These are phyloP conservation scores for Helminthosporium solani DNA, from an alignment of 2,329 filamentous ascomycete genomes.

Conservation along the genomic window DNA sequence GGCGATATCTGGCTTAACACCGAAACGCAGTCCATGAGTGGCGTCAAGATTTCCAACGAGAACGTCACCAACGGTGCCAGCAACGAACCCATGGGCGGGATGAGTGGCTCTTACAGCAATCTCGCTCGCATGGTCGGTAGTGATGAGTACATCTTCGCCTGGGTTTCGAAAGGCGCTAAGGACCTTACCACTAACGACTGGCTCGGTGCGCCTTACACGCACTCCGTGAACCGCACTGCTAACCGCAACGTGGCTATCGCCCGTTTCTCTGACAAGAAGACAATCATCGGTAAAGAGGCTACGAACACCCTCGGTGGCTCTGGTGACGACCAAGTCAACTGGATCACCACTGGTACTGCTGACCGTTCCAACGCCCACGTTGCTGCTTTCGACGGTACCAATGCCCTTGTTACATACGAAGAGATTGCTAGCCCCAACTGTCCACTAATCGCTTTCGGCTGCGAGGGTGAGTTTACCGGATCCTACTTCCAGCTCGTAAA, in stretches of 20 bases:
- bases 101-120: constrained; percentile 62
- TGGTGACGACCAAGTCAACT: constrained; percentile 62
- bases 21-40: constrained; percentile 57
- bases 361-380: constrained; percentile 62
- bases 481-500: constrained; percentile 61
- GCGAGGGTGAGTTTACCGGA: constrained; percentile 59
- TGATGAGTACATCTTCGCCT: constrained; percentile 60
- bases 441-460: constrained; percentile 60
- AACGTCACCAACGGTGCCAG: constrained; percentile 60
- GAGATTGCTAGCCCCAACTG: constrained; percentile 59
- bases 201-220: constrained; percentile 60
- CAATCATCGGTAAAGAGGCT: constrained; percentile 55
- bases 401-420: constrained; percentile 62
- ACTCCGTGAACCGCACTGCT: constrained; percentile 55
- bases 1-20: constrained; percentile 66
- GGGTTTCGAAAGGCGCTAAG: constrained; percentile 61
- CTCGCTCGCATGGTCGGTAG: constrained; percentile 56
- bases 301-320: constrained; percentile 55
- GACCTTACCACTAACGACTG: constrained; percentile 57
- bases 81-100: constrained; percentile 63
- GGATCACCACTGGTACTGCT: constrained; percentile 55
- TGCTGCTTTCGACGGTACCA: constrained; percentile 54
- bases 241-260: constrained; percentile 62
- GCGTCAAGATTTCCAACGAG: constrained; percentile 63
- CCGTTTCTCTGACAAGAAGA: constrained; percentile 59